Percentiles rank a stretch among this genome's conserved stretches.
Evolutionary conservation across 495 filamentous ascomycete genomes (phyloP).

Genomic region (Penicillium manginii): DNA sequence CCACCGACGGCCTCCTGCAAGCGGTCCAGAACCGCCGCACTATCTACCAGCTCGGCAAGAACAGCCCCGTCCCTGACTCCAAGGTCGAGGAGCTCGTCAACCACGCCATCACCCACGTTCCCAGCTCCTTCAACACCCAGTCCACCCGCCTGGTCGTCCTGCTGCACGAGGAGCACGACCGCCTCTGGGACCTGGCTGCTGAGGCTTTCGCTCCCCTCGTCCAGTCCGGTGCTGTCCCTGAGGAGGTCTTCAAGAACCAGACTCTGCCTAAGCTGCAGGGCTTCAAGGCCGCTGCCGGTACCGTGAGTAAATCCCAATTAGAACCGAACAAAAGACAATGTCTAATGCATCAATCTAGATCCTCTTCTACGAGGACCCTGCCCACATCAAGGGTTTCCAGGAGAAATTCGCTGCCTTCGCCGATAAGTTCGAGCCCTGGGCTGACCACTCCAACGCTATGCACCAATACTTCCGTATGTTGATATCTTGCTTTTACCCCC

Average conservation of each 20-base stretch:
- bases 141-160: slow-evolving; percentile 54
- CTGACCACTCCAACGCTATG: slow-evolving; percentile 58
- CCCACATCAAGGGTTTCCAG: slow-evolving; percentile 42
- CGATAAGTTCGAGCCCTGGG: slow-evolving; percentile 52
- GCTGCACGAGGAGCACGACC: slow-evolving; percentile 51
- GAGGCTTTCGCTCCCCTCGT: slow-evolving; percentile 44
- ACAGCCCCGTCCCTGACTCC: slow-evolving; percentile 49
- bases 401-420: slow-evolving; percentile 50
- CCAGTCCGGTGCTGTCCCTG: slow-evolving; percentile 34
- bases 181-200: slow-evolving; percentile 53
- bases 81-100: slow-evolving; percentile 55
- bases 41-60: slow-evolving; percentile 51
- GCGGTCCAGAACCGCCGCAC: slow-evolving; percentile 50
- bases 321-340: not conserved
- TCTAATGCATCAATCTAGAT: slow-evolving; percentile 32
- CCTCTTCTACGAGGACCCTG: slow-evolving; percentile 58
- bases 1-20: slow-evolving; percentile 40
- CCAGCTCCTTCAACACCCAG: slow-evolving; percentile 61
- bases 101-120: slow-evolving; percentile 48
- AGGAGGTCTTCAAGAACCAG: slow-evolving; percentile 49
- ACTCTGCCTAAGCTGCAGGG: slow-evolving; percentile 48
- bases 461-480: slow-evolving; percentile 55
- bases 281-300: slow-evolving; percentile 52
- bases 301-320: slow-evolving; percentile 35
- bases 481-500: not conserved